Conservation (phyloP, 768 basidiomycete genomes). For the Mycena galericulata region DNA sequence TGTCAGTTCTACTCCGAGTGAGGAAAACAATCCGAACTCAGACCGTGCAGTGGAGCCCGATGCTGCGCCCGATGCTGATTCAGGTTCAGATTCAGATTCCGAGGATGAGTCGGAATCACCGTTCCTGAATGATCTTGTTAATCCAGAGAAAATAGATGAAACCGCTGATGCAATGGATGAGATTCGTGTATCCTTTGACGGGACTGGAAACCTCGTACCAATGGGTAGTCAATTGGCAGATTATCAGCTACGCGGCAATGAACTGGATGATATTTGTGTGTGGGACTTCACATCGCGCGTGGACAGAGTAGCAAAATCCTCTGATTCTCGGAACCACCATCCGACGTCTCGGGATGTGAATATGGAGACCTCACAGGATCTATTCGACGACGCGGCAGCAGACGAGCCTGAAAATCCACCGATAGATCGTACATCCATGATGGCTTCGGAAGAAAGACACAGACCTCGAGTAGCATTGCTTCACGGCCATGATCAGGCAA, state of each 20-base stretch:
- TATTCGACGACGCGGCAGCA: neutral
- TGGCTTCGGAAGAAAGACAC: neutral
- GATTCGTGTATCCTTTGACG: neutral
- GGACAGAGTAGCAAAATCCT: constrained; percentile 34
- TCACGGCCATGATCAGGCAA: constrained; percentile 38
- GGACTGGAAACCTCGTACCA: constrained; percentile 19
- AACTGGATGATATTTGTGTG: constrained; percentile 34
- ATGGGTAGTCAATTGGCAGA: constrained; percentile 38
- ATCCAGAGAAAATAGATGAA: neutral
- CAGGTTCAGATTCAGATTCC: neutral
- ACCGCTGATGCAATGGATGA: neutral
- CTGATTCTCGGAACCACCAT: constrained; percentile 17
- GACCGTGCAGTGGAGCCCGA: no score
- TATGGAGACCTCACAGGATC: constrained; percentile 7
- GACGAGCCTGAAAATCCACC: neutral
- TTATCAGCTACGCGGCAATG: constrained; percentile 37
- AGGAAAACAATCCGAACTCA: no score
- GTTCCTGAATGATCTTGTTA: neutral
- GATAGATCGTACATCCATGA: neutral
- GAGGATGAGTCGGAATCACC: neutral
- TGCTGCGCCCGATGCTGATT: no score
- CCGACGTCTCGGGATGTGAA: constrained; percentile 11
- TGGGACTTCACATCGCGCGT: constrained; percentile 46
- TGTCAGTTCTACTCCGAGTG: no score
- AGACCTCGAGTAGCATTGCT: neutral